These are phyloP conservation scores for Chaetomium fimeti DNA, from an alignment of 495 filamentous ascomycete genomes.

Conservation along the genomic window DNA sequence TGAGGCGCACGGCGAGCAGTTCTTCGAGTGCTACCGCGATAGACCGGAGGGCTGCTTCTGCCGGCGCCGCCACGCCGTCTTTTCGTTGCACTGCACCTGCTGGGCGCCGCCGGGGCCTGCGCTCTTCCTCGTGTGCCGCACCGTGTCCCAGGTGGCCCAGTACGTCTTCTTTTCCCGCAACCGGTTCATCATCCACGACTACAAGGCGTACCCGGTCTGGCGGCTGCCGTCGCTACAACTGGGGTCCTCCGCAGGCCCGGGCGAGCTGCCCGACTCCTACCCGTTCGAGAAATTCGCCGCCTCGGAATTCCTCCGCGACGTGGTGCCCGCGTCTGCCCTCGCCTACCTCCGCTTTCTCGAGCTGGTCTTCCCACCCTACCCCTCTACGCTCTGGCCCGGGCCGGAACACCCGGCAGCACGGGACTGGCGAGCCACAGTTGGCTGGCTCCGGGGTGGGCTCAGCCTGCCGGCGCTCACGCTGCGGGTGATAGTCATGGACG, in stretches of 20 bases:
- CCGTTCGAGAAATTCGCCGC: constrained; percentile 17
- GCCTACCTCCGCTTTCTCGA: constrained; percentile 19
- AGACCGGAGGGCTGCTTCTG: constrained; percentile 13
- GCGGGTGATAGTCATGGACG: not conserved
- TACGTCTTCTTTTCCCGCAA: constrained; percentile 21
- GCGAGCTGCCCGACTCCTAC: constrained; percentile 20
- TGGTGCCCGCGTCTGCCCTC: constrained; percentile 16
- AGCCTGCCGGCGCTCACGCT: constrained; percentile 6
- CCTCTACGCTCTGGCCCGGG: constrained; percentile 3
- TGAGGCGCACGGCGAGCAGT: not conserved
- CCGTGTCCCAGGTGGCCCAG: constrained; percentile 18
- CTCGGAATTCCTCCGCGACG: constrained; percentile 16
- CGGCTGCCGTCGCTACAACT: constrained; percentile 4
- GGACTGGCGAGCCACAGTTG: constrained; percentile 15
- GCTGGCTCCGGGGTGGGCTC: constrained; percentile 5
- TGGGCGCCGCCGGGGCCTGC: constrained; percentile 7
- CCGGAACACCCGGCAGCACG: constrained; percentile 7
- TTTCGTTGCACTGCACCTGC: constrained; percentile 10
- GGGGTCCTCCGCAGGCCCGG: no score
- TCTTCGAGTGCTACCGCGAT: constrained; percentile 11
- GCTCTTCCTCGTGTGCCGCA: constrained; percentile 20
- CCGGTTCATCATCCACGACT: constrained; percentile 23
- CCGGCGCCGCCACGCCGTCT: constrained; percentile 8
- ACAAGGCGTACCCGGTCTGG: constrained; percentile 5
- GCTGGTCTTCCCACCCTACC: constrained; percentile 20